Evolutionary conservation across 345 rosid genomes (phyloP).

Genomic region (Pistacia vera): DNA sequence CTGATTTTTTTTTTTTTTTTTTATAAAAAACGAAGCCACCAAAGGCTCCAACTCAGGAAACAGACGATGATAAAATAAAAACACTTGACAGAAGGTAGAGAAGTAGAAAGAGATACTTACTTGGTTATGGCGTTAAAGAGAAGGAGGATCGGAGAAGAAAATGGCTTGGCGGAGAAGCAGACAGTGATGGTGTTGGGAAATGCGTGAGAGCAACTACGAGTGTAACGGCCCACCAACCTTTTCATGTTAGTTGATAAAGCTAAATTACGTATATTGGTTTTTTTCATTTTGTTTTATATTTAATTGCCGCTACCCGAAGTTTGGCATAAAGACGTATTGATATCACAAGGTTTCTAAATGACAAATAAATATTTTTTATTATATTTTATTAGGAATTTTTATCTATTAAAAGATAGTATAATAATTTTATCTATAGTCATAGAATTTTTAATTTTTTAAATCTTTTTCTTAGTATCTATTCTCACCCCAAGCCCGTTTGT

Average conservation of each 20-base stretch:
- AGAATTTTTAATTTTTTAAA: too few relatives aligned
- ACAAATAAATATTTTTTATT: too few relatives aligned
- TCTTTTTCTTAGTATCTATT: too few relatives aligned
- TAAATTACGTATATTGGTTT: neutral
- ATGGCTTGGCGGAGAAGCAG: neutral
- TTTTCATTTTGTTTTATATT: neutral
- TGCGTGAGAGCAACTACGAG: neutral
- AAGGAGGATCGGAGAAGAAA: neutral
- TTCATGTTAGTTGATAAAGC: neutral
- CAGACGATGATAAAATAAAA: neutral
- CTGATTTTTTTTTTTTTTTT: neutral
- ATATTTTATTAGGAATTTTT: too few relatives aligned
- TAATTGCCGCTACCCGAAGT: too few relatives aligned
- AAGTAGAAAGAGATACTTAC: neutral
- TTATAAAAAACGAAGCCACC: neutral
- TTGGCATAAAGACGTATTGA: too few relatives aligned
- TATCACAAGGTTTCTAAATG: too few relatives aligned
- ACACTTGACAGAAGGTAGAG: neutral
- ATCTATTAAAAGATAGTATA: too few relatives aligned
- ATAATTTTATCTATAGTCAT: too few relatives aligned
- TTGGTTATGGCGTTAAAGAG: neutral
- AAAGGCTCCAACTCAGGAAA: neutral
- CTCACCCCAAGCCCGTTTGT: too few relatives aligned
- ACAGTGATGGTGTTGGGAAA: neutral
- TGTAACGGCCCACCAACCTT: too few relatives aligned